A percentile compares a stretch with the other conserved stretches of the same genome.
Conservation (phyloP, 306 rosid genomes). For the Medicago ruthenica region DNA sequence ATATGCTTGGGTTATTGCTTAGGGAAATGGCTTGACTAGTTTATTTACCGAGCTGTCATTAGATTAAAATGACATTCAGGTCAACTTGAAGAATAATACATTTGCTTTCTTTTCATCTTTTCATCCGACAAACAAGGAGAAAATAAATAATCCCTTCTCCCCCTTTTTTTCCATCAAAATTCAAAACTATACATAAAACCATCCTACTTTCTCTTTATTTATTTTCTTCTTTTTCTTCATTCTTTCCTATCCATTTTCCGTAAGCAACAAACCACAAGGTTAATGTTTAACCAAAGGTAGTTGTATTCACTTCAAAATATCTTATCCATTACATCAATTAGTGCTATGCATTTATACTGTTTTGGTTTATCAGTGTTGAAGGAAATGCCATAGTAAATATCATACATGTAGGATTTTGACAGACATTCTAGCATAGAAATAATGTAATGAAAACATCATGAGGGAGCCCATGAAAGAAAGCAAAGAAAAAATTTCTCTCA, state of each 20-base stretch:
- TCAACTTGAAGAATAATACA: not conserved
- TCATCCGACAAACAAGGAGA: not conserved
- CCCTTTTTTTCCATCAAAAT: not conserved
- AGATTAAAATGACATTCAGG: not conserved
- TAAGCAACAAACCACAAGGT: not conserved
- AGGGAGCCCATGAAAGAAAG: not conserved
- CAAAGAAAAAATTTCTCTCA: not conserved
- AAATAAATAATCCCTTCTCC: no score
- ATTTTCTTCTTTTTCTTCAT: not conserved
- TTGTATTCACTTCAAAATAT: conserved; percentile 23
- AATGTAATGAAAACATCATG: not conserved
- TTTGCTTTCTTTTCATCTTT: not conserved
- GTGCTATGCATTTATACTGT: not conserved
- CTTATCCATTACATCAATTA: not conserved
- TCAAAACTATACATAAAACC: not conserved
- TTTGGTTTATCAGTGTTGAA: conserved; percentile 3
- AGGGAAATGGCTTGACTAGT: not conserved
- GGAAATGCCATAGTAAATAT: not conserved
- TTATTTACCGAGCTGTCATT: not conserved
- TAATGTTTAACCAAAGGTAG: conserved; percentile 1
- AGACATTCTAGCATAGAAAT: conserved; percentile 18
- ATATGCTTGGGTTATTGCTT: not conserved
- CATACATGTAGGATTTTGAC: not conserved
- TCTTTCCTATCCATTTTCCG: not conserved
- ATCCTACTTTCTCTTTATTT: not conserved